Percentiles rank a stretch among this genome's conserved stretches.
Evolutionary conservation across 495 filamentous ascomycete species (phyloP).

Genomic region (Aspergillus nidulans): DNA sequence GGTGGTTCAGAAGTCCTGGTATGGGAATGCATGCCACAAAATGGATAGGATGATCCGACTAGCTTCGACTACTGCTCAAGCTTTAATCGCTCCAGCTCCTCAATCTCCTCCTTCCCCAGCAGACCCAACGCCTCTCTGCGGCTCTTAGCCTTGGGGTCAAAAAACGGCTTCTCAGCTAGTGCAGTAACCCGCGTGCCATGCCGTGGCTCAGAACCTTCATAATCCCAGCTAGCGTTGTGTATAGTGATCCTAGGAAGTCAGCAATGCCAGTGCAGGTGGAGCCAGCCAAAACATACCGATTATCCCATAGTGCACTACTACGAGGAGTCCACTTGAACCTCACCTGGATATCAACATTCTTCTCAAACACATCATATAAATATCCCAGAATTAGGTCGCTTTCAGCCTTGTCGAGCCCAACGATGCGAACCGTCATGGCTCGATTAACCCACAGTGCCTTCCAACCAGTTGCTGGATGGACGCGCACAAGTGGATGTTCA

Average conservation of each 20-base stretch:
- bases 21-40: too few species aligned
- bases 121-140: slow-evolving; percentile 56
- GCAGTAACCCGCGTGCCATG: slow-evolving; percentile 62
- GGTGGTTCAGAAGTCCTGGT: too few species aligned
- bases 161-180: slow-evolving; percentile 63
- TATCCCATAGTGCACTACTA: slow-evolving; percentile 62
- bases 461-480: slow-evolving; percentile 69
- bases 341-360: slow-evolving; percentile 63
- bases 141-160: slow-evolving; percentile 54
- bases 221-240: slow-evolving; percentile 66
- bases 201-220: slow-evolving; percentile 56
- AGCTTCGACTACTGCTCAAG: neutral
- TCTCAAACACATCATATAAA: slow-evolving; percentile 61
- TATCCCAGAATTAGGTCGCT: slow-evolving; percentile 66
- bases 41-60: too few species aligned
- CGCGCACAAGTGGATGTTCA: slow-evolving; percentile 63
- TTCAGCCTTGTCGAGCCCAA: slow-evolving; percentile 61
- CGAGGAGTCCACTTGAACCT: slow-evolving; percentile 61
- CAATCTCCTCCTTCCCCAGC: slow-evolving; percentile 27
- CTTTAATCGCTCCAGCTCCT: slow-evolving; percentile 15
- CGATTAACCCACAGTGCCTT: slow-evolving; percentile 68
- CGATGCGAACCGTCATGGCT: slow-evolving; percentile 59
- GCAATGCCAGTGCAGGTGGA: neutral
- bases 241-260: slow-evolving; percentile 53
- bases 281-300: slow-evolving; percentile 40